Evolutionary conservation across 768 basidiomycete species (phyloP), one percentile per base, ranked within the genome.

Genomic region (Rhizopogon vesiculosus): DNA sequence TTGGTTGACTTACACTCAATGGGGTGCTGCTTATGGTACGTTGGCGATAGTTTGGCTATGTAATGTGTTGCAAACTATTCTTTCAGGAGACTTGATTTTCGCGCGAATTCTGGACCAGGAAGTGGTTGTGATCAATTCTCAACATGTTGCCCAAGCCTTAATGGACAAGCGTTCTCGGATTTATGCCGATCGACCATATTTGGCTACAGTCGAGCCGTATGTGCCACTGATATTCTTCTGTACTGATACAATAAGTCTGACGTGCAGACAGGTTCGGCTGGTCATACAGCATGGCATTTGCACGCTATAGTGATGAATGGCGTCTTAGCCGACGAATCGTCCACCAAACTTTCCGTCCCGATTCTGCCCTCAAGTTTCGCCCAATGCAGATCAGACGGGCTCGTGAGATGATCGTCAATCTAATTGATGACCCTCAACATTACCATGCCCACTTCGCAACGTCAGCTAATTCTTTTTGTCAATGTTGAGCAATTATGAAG

Each of bases 291-390:
- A 44, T 45, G 15, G 53, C 41, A n/a, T 43, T 43, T 3, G 19
- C 33, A 12, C 42, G 22, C 28, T 54, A 54, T 44, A 40, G 53
- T n/a, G 42, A 54, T n/a, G 13, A 45, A 7, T 53, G 51, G 49
- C 70, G 73, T 38, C 59, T 62, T 9, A 69, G 70, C 57, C 64
- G 74, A 42, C 29, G 22, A 19, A 39, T 54, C 12, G 43, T 54
- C 19, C 53, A 54, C 35, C 53, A 54, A 43, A 45, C 41, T 2
- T 54, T 54, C 15, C 53, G 53, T 8, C 5, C 53, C 18, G 53
- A 54, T 1, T 42, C 53, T 44, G 53, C 53, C 1, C 41, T 33
- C 8, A n/a, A 29, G 10, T 54, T 44, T 31, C 53, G 42, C n/a
- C 53, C 53, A 12, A 45, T 54, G 29, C 53, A 54, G 45, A 15